These are phyloP conservation scores for Alternaria novae-zelandiae DNA, from an alignment of 2,329 filamentous ascomycete genomes.

Conservation along the genomic window DNA sequence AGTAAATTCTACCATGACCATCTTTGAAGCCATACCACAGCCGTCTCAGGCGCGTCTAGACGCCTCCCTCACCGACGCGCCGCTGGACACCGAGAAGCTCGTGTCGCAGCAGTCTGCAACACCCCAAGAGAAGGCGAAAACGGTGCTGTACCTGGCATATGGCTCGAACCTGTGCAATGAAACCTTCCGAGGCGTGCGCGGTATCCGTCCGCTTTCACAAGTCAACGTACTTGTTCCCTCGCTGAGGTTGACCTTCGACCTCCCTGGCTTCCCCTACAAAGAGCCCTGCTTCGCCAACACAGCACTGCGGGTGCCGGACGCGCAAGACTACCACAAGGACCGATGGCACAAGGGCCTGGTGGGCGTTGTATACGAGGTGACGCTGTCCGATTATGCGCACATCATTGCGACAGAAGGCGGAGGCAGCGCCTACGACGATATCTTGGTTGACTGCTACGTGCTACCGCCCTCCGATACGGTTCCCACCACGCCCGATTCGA, in stretches of 20 bases:
- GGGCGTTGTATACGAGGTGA: constrained; percentile 96
- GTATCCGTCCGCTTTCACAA: constrained; percentile 80
- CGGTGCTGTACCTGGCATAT: constrained; percentile 67
- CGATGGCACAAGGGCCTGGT: constrained; percentile 83
- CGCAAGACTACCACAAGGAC: constrained; percentile 58
- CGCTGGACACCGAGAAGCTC: constrained; percentile 28
- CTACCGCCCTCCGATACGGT: constrained; percentile 67
- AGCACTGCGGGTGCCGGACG: constrained; percentile 57
- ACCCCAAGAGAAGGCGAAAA: constrained; percentile 42
- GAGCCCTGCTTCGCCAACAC: constrained; percentile 95
- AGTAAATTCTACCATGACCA: neutral
- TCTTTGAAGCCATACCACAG: constrained; percentile 26
- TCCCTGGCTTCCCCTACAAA: constrained; percentile 81
- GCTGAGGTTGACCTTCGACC: constrained; percentile 80
- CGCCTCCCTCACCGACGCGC: constrained; percentile 38
- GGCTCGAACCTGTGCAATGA: constrained; percentile 85
- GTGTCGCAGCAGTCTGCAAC: constrained; percentile 14
- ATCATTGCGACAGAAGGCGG: constrained; percentile 93
- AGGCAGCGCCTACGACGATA: constrained; percentile 82
- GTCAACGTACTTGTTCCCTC: constrained; percentile 82
- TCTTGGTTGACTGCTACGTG: constrained; percentile 77
- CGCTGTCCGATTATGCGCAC: constrained; percentile 76
- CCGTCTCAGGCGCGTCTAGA: constrained; percentile 40
- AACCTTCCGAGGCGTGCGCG: constrained; percentile 78
- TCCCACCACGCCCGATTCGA: constrained; percentile 66